Percentiles rank a stretch among this genome's conserved stretches.
Evolutionary conservation across 176 grass and related monocot species (phyloP).

Genomic region (Aegilops tauschii): DNA sequence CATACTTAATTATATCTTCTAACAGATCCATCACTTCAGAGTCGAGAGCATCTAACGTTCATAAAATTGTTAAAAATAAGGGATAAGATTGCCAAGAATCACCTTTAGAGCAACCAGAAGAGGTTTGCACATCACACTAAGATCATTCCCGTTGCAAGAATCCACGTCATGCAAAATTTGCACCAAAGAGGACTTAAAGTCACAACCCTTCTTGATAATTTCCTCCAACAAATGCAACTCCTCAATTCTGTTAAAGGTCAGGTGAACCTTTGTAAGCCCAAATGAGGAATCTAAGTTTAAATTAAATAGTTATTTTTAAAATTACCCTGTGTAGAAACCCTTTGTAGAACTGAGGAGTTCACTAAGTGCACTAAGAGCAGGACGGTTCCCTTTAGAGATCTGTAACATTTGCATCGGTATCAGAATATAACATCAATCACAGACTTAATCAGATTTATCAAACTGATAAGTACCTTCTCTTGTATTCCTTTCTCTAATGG

Average conservation of each 20-base stretch:
- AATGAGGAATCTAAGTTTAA: conserved; percentile 8
- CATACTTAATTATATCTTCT: background rate
- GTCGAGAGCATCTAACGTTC: background rate
- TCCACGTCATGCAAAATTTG: conserved; percentile 58
- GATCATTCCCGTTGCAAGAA: conserved; percentile 67
- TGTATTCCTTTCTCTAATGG: conserved; percentile 44
- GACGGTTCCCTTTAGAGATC: conserved; percentile 57
- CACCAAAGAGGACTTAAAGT: conserved; percentile 59
- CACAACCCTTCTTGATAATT: conserved; percentile 55
- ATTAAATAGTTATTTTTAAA: conserved; percentile 5
- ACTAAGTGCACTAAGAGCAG: conserved; percentile 53
- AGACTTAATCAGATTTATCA: conserved; percentile 17
- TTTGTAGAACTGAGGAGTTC: conserved; percentile 44
- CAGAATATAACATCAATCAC: conserved; percentile 32
- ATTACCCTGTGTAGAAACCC: conserved; percentile 70
- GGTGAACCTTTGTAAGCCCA: conserved; percentile 4
- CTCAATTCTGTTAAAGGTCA: conserved; percentile 48
- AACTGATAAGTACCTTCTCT: conserved; percentile 56
- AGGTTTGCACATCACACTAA: conserved; percentile 51
- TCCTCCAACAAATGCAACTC: conserved; percentile 79
- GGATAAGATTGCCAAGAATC: background rate
- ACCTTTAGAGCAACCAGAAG: conserved; percentile 84
- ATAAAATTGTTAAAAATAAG: background rate
- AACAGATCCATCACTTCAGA: background rate
- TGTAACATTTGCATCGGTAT: conserved; percentile 31